Percentiles rank a stretch among this genome's conserved stretches.
Evolutionary conservation across 371 early-diverging fungal genomes (phyloP).

Genomic region (Mucor piriformis): DNA sequence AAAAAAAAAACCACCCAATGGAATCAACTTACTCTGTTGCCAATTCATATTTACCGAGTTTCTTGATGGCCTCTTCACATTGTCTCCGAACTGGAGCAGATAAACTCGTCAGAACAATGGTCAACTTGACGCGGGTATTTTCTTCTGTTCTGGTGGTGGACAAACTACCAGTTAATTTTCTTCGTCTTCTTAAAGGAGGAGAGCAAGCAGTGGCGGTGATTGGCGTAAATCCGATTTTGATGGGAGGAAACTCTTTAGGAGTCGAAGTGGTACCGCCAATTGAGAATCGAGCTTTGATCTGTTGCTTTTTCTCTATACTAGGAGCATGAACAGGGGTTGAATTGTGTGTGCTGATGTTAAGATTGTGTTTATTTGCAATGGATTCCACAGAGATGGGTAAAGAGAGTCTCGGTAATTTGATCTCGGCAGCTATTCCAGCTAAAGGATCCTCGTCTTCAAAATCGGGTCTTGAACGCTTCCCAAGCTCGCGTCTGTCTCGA

Average conservation of each 20-base stretch:
- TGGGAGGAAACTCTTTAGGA: background rate
- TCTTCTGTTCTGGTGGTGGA: too few species aligned
- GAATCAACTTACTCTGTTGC: conserved; percentile 26
- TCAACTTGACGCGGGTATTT: background rate
- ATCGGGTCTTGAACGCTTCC: background rate
- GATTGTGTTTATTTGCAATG: conserved; percentile 4
- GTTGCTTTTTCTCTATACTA: conserved; percentile 26
- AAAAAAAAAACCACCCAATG: too few species aligned
- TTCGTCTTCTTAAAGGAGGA: conserved; percentile 12
- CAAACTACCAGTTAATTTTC: conserved; percentile 11
- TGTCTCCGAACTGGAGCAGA: conserved; percentile 13
- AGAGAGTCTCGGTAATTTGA: conserved; percentile 15
- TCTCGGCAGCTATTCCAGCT: background rate
- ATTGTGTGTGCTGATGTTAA: background rate
- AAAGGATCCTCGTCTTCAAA: conserved; percentile 5
- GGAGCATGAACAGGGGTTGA: conserved; percentile 21
- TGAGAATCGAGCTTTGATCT: conserved; percentile 46
- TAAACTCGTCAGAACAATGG: conserved; percentile 34
- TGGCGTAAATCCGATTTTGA: background rate
- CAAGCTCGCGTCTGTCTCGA: background rate
- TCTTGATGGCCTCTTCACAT: conserved; percentile 18
- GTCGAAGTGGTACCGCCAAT: conserved; percentile 16
- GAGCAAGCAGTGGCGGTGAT: background rate
- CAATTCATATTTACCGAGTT: conserved; percentile 22
- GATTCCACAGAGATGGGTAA: conserved; percentile 17